Conservation (phyloP, 345 rosid species). For the Limnanthes douglasii region DNA sequence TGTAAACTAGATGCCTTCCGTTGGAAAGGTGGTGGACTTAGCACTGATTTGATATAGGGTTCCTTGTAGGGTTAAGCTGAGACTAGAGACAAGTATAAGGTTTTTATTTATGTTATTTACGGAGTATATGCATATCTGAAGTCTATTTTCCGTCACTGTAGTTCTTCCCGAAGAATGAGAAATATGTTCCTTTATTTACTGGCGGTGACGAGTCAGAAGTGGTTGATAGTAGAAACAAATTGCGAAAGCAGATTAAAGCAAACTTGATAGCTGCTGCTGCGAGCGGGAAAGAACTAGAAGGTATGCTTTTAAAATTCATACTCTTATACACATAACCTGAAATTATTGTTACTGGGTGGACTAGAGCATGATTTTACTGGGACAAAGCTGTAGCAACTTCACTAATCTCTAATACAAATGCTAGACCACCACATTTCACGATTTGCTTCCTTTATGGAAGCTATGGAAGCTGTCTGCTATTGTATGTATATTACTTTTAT, state of each 20-base stretch:
- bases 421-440: too few relatives aligned
- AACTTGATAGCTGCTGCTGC: slow-evolving; percentile 89
- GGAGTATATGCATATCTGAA: slow-evolving; percentile 1
- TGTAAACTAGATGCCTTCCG: too few relatives aligned
- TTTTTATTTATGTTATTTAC: neutral
- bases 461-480: slow-evolving; percentile 2
- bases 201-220: slow-evolving; percentile 59
- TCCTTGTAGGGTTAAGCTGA: too few relatives aligned
- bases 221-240: slow-evolving; percentile 62
- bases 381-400: too few relatives aligned
- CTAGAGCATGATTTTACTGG: too few relatives aligned
- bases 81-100: slow-evolving; percentile 1
- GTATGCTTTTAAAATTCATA: slow-evolving; percentile 18
- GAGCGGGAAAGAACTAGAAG: slow-evolving; percentile 97
- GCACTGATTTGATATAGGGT: too few relatives aligned
- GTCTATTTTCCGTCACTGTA: slow-evolving; percentile 14
- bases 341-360: neutral
- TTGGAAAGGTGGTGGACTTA: too few relatives aligned
- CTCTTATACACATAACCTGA: neutral
- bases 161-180: slow-evolving; percentile 97
- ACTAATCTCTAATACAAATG: too few relatives aligned
- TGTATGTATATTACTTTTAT: neutral
- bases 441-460: too few relatives aligned
- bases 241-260: slow-evolving; percentile 93
- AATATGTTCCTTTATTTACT: slow-evolving; percentile 78